Conservation (phyloP, 352 stramenopile species). For the Phytophthora boehmeriae region DNA sequence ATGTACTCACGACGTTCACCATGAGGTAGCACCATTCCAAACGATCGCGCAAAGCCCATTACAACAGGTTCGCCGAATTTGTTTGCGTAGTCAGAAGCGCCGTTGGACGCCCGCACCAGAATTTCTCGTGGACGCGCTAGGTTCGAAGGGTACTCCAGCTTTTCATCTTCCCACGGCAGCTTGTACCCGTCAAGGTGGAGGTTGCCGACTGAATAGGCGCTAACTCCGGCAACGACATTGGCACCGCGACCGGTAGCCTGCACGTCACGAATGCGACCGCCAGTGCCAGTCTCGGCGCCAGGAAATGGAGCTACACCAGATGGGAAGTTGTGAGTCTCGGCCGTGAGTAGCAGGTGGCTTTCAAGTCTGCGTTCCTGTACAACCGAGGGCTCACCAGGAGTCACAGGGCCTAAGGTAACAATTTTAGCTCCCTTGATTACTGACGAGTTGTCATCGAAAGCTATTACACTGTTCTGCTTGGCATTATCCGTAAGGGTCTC, state of each 20-base stretch:
- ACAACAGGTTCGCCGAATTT: conserved; percentile 99
- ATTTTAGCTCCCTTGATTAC: conserved; percentile 93
- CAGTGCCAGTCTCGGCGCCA: conserved; percentile 95
- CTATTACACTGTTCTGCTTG: conserved; percentile 95
- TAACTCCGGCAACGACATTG: conserved; percentile 91
- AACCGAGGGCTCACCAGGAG: conserved; percentile 53
- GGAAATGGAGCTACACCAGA: conserved; percentile 92
- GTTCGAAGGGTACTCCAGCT: conserved; percentile 85
- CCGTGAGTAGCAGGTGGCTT: conserved; percentile 95
- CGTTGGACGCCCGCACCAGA: conserved; percentile 95
- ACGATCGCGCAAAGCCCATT: conserved; percentile 95
- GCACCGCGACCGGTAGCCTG: conserved; percentile 96
- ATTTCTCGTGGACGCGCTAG: conserved; percentile 91
- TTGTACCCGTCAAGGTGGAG: conserved; percentile 94
- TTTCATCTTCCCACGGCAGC: conserved; percentile 94
- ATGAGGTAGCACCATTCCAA: conserved; percentile 93
- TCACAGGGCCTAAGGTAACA: conserved; percentile 63
- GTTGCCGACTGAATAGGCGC: conserved; percentile 89
- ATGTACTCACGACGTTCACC: conserved; percentile 98
- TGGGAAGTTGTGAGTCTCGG: conserved; percentile 99
- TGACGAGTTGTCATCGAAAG: conserved; percentile 98
- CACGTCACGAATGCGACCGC: conserved; percentile 96
- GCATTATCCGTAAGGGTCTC: conserved; percentile 89
- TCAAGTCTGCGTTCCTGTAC: conserved; percentile 61
- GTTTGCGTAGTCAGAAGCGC: conserved; percentile 99